Evolutionary conservation across 2,329 filamentous ascomycete species (phyloP), one percentile per base, ranked within the genome.

Genomic region (Penicillium brevicompactum): DNA sequence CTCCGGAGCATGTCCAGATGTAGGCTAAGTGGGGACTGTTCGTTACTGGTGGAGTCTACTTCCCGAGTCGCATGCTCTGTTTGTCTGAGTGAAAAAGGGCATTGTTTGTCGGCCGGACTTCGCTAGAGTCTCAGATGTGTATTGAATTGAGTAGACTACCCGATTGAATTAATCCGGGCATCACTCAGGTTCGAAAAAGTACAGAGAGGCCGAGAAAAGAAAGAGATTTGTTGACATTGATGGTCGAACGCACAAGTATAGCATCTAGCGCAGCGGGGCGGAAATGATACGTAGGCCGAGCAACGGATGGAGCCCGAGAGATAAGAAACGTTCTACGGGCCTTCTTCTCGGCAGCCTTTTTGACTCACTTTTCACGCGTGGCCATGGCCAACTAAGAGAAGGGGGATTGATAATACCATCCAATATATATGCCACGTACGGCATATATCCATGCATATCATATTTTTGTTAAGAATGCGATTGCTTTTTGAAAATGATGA

Each of bases 241-340:
- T 34, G 4, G 40, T 32, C 34, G 6, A 34, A 34, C 31, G 31
- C 13, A 34, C 7, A 37, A 37, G 34, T 55, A 51, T 50, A 54
- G 46, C 46, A 21, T 31, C 42, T 38, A 24, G 47, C 18, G 43
- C n/a, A 50, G 45, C 42, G 53, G 45, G 44, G 52, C 47, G 48
- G 24, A 49, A 14, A 40, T 18, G 18, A 27, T 43, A 48, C 34
- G 46, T 16, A 37, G 30, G 27, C 32, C 37, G 46, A 43, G 40
- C 38, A 32, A 45, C 37, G 51, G 34, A 46, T 49, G 56, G 50
- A 49, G 30, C 32, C 40, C 24, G 24, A 51, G 43, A 59, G 57
- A 59, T 56, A 53, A 55, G 53, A 44, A 53, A 52, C 24, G 43
- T 58, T 62, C 51, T 56, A 55, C 38, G 48, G 44, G 41, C 44